Base-by-base conservation (phyloP, 1,284 basidiomycete genomes). In the Cryptococcus sp. region DNA sequence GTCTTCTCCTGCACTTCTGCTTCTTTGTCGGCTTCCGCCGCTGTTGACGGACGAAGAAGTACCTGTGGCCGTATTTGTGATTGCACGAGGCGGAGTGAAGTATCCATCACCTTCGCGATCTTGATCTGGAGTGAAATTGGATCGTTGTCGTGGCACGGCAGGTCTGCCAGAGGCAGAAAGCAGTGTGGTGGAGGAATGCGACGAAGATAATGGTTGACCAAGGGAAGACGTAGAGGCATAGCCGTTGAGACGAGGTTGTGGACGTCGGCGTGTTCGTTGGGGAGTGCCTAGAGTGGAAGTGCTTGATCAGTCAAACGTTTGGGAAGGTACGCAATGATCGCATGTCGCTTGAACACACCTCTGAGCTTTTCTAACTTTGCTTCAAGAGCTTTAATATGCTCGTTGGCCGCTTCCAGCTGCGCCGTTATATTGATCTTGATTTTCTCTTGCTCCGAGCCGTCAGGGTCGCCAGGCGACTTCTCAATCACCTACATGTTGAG, bases 381-480 rank as follows among this genome's bases (percentile, higher is more conserved):
- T 52, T 78, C 73, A 6, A 80, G 63, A 15, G 58, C 48, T 38
- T 72, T 72, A 45, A 78, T 77, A 44, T 74, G 72, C 7, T 66
- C 66, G 47, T 74, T 75, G 22, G 74, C 68, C 43, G 68, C 70
- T 55, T 76, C 74, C n/a, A 78, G 66, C 63, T 79, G 76, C 22
- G 70, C 70, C 3, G 69, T 72, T 50, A 78, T 78, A n/a, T 66
- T 61, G 46, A 61, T 68, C 50, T 66, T 74, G 52, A 73, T 65
- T 59, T 73, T 70, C 38, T 67, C 74, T 57, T 68, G 69, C 25
- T 72, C 75, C 3, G 63, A 61, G 8, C 55, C 51, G 10, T 65
- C 67, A 17, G 43, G 56, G 17, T 52, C 56, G 8, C 71, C 66
- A 0, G 50, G 54, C 37, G 72, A 64, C 57, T 71, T 62, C 61